Conservation (phyloP, 805 yeast species). For the Saturnispora besseyi region DNA sequence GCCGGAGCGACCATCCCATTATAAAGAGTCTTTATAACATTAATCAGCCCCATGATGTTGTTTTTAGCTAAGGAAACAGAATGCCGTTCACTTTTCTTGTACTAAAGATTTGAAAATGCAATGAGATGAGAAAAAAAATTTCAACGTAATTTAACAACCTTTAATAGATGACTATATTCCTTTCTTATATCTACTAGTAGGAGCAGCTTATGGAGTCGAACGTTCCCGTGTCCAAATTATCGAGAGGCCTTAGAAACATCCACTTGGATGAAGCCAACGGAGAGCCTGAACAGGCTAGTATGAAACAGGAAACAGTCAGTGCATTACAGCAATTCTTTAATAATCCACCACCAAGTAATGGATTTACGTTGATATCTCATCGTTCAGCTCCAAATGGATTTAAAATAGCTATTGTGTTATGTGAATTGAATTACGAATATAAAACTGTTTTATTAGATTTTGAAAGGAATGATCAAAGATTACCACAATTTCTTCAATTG, state of each 20-base stretch:
- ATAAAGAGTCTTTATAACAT: neutral
- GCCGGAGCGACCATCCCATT: neutral
- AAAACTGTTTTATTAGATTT: constrained; percentile 81
- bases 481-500: constrained; percentile 87
- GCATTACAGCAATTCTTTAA: constrained; percentile 64
- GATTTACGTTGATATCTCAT: constrained; percentile 75
- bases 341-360: constrained; percentile 59
- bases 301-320: constrained; percentile 20
- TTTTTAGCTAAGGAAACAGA: too few relatives aligned
- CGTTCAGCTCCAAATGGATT: constrained; percentile 92
- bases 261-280: neutral
- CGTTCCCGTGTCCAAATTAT: neutral
- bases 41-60: neutral
- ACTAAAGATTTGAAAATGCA: too few relatives aligned
- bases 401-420: constrained; percentile 84
- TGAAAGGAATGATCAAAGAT: constrained; percentile 81
- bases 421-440: constrained; percentile 73
- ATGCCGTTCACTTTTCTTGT: too few relatives aligned
- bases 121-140: too few relatives aligned
- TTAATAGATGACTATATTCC: too few relatives aligned
- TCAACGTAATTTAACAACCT: too few relatives aligned
- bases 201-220: neutral
- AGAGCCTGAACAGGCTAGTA: constrained; percentile 14
- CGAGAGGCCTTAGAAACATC: neutral
- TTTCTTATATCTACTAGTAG: too few relatives aligned